Evolutionary conservation across 2,329 filamentous ascomycete species (phyloP).

Genomic region (Cordyceps cateniannulata): DNA sequence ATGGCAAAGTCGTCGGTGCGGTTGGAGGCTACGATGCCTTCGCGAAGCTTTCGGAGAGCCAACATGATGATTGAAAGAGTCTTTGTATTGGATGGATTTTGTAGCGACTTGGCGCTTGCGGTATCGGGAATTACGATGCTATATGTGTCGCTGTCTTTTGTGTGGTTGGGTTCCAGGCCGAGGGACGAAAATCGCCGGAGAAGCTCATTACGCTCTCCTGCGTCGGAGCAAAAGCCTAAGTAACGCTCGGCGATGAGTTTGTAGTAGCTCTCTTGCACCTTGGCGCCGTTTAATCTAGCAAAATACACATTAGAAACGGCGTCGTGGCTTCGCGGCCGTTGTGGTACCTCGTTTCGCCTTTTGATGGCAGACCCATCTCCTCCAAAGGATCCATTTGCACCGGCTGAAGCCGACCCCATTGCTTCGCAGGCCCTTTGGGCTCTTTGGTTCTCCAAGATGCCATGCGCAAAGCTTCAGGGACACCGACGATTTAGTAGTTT

Average conservation of each 20-base stretch:
- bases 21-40: constrained; percentile 75
- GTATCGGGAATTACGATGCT: constrained; percentile 3
- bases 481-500: background rate
- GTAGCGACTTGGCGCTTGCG: constrained; percentile 10
- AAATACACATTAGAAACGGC: constrained; percentile 9
- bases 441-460: constrained; percentile 23
- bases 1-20: constrained; percentile 75
- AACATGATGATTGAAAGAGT: constrained; percentile 70
- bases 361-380: constrained; percentile 77
- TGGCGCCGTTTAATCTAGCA: constrained; percentile 61
- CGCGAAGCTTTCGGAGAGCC: constrained; percentile 84
- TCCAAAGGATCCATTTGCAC: constrained; percentile 71
- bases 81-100: constrained; percentile 39
- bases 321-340: constrained; percentile 1
- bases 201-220: constrained; percentile 64
- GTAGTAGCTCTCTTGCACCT: constrained; percentile 80
- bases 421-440: constrained; percentile 38
- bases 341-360: constrained; percentile 74
- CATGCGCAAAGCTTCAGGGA: background rate
- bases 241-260: constrained; percentile 82
- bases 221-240: constrained; percentile 78
- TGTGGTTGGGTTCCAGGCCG: constrained; percentile 15
- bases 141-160: background rate
- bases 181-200: constrained; percentile 69
- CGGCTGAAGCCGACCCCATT: constrained; percentile 68